Percentiles rank a stretch among this genome's conserved stretches.
These are phyloP conservation scores for Diaporthe amygdali DNA, from an alignment of 2,329 filamentous ascomycete species.

Conservation along the genomic window DNA sequence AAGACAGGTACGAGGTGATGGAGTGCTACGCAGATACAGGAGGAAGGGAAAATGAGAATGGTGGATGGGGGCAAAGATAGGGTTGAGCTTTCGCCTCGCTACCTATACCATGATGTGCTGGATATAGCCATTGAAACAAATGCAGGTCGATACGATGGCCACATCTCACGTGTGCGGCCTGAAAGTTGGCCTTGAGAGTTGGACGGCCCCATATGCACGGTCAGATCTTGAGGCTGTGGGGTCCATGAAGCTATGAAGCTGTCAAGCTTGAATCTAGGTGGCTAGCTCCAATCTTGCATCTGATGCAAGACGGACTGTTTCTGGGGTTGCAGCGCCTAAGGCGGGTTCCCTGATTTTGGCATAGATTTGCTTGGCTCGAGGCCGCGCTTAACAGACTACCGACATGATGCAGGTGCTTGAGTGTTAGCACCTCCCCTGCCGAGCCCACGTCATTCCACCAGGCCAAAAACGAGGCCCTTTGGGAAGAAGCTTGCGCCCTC, in stretches of 20 bases:
- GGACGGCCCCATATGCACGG: too few relatives aligned
- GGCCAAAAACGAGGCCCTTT: conserved; percentile 7
- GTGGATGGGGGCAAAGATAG: too few relatives aligned
- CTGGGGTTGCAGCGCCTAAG: not conserved
- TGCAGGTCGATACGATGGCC: not conserved
- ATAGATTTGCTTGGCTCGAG: not conserved
- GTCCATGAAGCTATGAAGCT: not conserved
- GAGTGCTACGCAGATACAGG: too few relatives aligned
- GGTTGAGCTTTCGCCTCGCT: not conserved
- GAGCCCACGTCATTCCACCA: conserved; percentile 11
- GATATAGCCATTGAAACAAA: not conserved
- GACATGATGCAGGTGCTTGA: not conserved
- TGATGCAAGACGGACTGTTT: not conserved
- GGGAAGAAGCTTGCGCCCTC: conserved; percentile 1
- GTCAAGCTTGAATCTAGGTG: not conserved
- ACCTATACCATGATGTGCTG: not conserved
- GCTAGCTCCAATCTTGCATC: not conserved
- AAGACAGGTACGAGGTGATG: too few relatives aligned
- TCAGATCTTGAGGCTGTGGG: not conserved
- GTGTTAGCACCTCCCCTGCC: conserved; percentile 11
- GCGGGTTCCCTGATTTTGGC: conserved; percentile 13
- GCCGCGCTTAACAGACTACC: conserved; percentile 6
- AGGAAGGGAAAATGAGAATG: too few relatives aligned
- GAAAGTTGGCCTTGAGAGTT: not conserved
- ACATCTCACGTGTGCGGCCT: conserved; percentile 1